Base-by-base conservation (phyloP, 441 rosid genomes). In the Gossypium aridum region DNA sequence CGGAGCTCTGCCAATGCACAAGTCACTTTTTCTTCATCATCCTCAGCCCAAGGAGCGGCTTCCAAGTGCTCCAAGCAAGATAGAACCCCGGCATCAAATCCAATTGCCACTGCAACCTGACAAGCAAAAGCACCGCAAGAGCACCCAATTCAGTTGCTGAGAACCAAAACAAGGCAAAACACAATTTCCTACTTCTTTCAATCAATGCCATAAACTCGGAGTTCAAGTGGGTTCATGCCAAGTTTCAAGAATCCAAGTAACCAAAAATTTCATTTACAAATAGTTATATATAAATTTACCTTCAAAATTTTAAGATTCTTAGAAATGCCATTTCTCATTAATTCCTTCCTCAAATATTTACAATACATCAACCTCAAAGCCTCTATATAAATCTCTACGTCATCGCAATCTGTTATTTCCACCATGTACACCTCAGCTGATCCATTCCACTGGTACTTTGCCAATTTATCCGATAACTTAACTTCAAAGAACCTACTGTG, bases 31-130 rank as follows among this genome's bases (percentile, higher is more conserved):
- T 87, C 90, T 72, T 96, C 99, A 86, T 96, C 99, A 69, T 93
- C 98, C 87, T 96, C 99, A 5, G 94, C 89, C 98, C 99, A 96
- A 26, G 99, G 98, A 43, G 97, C 98, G 54, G 98, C 98, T 85
- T 96, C 99, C 64, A 96, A 85, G 73, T 88, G 91, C 89, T 96
- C 97, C 80, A 96, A 78, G 83, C 99, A 96, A 73, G 97, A 93
- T 39, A 93, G 71, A 31, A 96, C 94, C 71, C 97, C 97, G 7
- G 97, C 28, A 59, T 59, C 64, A 59, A 59, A 59, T 59, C 64
- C 64, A 4, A 59, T 59, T 23, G 37, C 34, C 34, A 97, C 94
- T 19, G 99, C 92, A 79, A 96, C 98, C 99, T 96, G 70, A 64
- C 70, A 74, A 31, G 75, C 17, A 51, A 64, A 70, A 68, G 56